Evolutionary conservation across 495 filamentous ascomycete genomes (phyloP).

Genomic region (Cercophora sp.): DNA sequence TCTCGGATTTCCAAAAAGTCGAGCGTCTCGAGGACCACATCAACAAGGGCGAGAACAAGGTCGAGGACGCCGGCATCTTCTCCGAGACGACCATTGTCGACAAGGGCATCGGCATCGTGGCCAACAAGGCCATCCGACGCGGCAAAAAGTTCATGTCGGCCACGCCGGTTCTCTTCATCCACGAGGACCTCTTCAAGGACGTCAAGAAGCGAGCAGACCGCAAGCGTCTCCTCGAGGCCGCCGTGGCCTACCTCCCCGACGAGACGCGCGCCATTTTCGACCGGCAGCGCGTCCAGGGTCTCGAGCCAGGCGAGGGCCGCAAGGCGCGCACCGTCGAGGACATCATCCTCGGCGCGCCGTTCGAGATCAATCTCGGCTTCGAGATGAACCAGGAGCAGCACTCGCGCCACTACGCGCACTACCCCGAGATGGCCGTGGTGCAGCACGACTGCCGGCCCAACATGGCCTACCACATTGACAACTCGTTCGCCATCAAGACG

Average conservation of each 20-base stretch:
- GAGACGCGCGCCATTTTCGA: conserved; percentile 21
- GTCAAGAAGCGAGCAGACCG: conserved; percentile 18
- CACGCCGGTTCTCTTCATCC: conserved; percentile 30
- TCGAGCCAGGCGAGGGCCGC: not conserved
- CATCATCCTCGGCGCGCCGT: conserved; percentile 28
- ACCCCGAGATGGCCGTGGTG: conserved; percentile 24
- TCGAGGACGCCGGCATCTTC: conserved; percentile 8
- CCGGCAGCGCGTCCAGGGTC: conserved; percentile 15
- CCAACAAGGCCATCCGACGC: conserved; percentile 21
- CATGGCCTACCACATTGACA: conserved; percentile 29
- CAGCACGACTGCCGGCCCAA: conserved; percentile 37
- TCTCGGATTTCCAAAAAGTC: conserved; percentile 24
- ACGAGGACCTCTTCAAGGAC: conserved; percentile 27
- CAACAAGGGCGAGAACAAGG: conserved; percentile 22
- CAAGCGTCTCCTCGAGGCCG: conserved; percentile 24
- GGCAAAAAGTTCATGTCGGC: conserved; percentile 26
- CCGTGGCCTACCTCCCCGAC: conserved; percentile 28
- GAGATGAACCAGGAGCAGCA: conserved; percentile 6
- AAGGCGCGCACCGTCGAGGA: conserved; percentile 20
- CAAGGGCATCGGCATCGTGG: conserved; percentile 26
- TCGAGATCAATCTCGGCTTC: conserved; percentile 27
- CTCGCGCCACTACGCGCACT: conserved; percentile 29
- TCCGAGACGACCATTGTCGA: conserved; percentile 18
- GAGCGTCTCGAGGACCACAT: conserved; percentile 21
- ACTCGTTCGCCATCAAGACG: conserved; percentile 19